Evolutionary conservation across 2,329 filamentous ascomycete genomes (phyloP).

Genomic region (Pseudogymnoascus verrucosus): DNA sequence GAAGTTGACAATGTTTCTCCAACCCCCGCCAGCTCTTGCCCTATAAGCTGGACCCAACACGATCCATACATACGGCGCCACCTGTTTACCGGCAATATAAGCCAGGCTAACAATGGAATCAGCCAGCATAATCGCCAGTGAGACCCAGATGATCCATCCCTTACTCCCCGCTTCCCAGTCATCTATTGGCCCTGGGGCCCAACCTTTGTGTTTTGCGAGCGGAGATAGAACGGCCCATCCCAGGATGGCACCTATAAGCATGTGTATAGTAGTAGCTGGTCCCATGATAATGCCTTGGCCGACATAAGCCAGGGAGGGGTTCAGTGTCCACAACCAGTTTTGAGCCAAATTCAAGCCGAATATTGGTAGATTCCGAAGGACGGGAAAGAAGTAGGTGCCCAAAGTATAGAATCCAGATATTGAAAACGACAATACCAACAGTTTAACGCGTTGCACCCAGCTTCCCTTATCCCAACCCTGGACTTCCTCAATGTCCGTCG

Average conservation of each 20-base stretch:
- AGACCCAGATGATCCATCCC: constrained; percentile 98
- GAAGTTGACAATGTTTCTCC: constrained; percentile 22
- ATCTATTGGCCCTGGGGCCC: constrained; percentile 79
- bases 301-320: constrained; percentile 93
- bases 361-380: constrained; percentile 77
- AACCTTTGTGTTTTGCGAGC: constrained; percentile 73
- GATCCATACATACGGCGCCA: constrained; percentile 39
- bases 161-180: constrained; percentile 93
- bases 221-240: constrained; percentile 91
- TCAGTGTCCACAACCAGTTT: constrained; percentile 90
- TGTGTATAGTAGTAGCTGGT: constrained; percentile 86
- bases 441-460: constrained; percentile 27
- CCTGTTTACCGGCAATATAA: constrained; percentile 62
- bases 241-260: constrained; percentile 81
- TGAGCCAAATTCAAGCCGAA: constrained; percentile 68
- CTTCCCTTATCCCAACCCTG: constrained; percentile 18
- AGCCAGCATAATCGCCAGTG: constrained; percentile 90
- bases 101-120: constrained; percentile 84
- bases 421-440: constrained; percentile 47
- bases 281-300: constrained; percentile 99
- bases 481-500: constrained; percentile 20
- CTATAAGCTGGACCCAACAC: constrained; percentile 29
- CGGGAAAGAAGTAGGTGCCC: constrained; percentile 80
- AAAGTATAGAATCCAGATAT: constrained; percentile 64
- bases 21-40: constrained; percentile 23